Conservation (phyloP, 371 early-diverging fungal genomes). For the Blyttiomyces sp. region DNA sequence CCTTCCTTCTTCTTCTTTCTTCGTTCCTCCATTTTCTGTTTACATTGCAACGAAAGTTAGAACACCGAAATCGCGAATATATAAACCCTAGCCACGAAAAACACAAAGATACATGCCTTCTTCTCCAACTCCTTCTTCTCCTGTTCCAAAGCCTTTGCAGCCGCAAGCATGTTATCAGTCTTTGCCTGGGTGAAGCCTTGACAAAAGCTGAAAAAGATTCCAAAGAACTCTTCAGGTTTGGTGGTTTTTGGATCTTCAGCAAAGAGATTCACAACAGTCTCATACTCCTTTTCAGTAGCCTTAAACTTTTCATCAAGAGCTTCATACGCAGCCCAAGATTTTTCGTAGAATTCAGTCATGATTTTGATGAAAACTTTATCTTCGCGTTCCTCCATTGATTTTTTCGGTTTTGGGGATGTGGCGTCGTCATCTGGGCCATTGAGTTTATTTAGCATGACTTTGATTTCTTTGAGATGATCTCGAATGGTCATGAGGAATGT, state of each 20-base stretch:
- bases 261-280: conserved; percentile 28
- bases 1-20: conserved; percentile 36
- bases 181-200: conserved; percentile 28
- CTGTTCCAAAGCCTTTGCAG: conserved; percentile 32
- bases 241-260: conserved; percentile 37
- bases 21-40: conserved; percentile 36
- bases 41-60: neutral
- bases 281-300: conserved; percentile 38
- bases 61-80: neutral
- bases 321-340: conserved; percentile 23
- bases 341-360: conserved; percentile 33
- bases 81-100: neutral
- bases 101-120: conserved; percentile 16
- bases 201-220: conserved; percentile 35
- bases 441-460: conserved; percentile 31
- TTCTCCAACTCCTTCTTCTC: conserved; percentile 46
- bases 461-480: conserved; percentile 32
- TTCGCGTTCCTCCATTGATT: neutral
- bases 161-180: conserved; percentile 40
- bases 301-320: conserved; percentile 29
- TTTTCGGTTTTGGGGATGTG: neutral
- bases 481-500: conserved; percentile 33
- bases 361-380: conserved; percentile 16
- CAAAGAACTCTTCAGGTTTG: conserved; percentile 47
- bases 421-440: conserved; percentile 36